Evolutionary conservation across 345 rosid species (phyloP), one percentile per base, ranked within the genome.

Genomic region (Punica granatum): DNA sequence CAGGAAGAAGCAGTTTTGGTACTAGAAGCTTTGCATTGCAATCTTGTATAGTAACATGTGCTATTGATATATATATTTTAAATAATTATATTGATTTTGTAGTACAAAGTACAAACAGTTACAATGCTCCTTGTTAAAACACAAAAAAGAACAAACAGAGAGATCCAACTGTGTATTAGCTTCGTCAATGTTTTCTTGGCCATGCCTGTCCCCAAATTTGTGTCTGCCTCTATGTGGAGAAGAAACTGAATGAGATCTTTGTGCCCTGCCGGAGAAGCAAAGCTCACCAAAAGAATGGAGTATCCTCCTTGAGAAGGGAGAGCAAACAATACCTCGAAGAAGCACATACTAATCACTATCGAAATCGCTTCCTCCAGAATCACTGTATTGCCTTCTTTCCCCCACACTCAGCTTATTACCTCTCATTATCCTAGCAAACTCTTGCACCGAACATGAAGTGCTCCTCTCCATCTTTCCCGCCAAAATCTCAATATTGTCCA

Each of bases 391-490:
- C 41, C 42, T 72, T 44, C 73, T 81, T 42, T 63, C 72, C 75
- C 71, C 72, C 64, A 61, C 54, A 36, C 67, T 54, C 33, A 48
- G 54, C 44, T 72, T 76, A 65, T 77, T 76, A 43, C 93, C 88
- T 74, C 89, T 82, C 93, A 90, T 86, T 65, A 76, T 86, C 36
- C 49, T 76, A 36, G 96, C 90, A 59, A 83, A 69, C 73, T 87
- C 97, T 72, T 74, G 81, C 39, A 92, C 79, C 0, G 90, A 74
- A 72, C 86, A 85, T 65, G 81, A 85, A 79, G 80, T 81, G 69
- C 92, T 86, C 16, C 75, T 64, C 60, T 83, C 96, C 96, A 92
- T 90, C 78, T 92, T 90, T 67, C 79, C 76, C 0, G 88, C 87
- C 35, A 90, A 83, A 66, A 88, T 82, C 75, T 90, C 92, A 1